phyloP scores from a whole-genome alignment of 495 filamentous ascomycete species.

The Trypethelium eluteriae region DNA sequence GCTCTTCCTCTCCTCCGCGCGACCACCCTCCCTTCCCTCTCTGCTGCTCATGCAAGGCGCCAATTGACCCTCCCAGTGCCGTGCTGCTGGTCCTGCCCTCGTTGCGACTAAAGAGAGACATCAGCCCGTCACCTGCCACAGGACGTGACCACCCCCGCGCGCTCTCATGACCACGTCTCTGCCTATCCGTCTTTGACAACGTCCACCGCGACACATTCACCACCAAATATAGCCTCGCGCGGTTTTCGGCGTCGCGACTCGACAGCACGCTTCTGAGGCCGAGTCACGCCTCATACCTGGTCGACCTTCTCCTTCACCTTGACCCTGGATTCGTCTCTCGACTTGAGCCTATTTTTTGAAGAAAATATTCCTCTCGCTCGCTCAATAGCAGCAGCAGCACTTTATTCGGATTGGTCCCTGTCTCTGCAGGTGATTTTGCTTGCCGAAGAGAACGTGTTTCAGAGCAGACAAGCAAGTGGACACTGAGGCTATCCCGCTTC shows the following conservation, averaged over 20 bases:
- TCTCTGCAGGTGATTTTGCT: neutral
- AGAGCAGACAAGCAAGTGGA: constrained; percentile 2
- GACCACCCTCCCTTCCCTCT: neutral
- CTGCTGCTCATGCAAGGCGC: neutral
- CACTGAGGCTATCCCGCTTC: constrained; percentile 6
- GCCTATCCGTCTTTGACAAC: neutral
- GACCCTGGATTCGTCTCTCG: constrained; percentile 1
- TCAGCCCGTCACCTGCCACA: constrained; percentile 7
- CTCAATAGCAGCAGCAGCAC: neutral
- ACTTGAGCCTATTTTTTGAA: neutral
- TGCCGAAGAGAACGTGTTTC: neutral
- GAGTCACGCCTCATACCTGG: neutral
- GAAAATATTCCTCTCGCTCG: neutral
- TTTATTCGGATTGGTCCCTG: neutral
- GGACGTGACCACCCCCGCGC: neutral
- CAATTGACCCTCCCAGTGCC: constrained; percentile 7
- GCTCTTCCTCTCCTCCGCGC: neutral
- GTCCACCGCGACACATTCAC: neutral
- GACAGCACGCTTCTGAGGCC: neutral
- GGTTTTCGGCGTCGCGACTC: constrained; percentile 2
- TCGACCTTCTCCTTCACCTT: neutral
- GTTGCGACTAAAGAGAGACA: constrained; percentile 8
- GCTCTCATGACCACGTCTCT: neutral
- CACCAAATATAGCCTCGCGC: neutral
- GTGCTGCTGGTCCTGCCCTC: neutral